Percentiles rank a stretch among this genome's conserved stretches.
Conservation (phyloP, 2,329 filamentous ascomycete genomes). For the Mycosphaerella arachidis region DNA sequence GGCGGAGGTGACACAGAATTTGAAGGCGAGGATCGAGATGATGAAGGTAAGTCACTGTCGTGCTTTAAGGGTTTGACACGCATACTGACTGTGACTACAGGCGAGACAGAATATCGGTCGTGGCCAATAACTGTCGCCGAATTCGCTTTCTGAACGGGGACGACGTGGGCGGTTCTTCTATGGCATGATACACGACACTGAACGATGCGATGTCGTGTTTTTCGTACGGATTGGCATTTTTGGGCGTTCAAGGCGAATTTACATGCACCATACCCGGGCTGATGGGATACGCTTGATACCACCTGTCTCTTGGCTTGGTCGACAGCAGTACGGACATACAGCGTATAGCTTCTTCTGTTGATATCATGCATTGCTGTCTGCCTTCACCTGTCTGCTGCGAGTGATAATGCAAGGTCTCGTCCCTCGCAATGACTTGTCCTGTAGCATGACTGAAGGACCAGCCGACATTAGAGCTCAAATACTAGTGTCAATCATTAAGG, state of each 20-base stretch:
- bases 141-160: neutral
- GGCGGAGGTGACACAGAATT: constrained; percentile 92
- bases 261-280: neutral
- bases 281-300: constrained; percentile 1
- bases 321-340: neutral
- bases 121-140: constrained; percentile 6
- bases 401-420: neutral
- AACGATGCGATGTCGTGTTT: neutral
- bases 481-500: too few relatives aligned
- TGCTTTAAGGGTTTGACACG: neutral
- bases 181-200: neutral
- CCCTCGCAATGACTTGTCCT: too few relatives aligned
- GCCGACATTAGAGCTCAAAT: too few relatives aligned
- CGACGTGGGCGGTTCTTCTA: neutral
- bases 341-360: neutral
- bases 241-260: neutral
- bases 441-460: too few relatives aligned
- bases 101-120: constrained; percentile 17
- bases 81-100: constrained; percentile 3
- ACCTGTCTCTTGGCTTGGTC: neutral
- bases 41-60: constrained; percentile 68
- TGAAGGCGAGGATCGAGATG: constrained; percentile 96
- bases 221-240: neutral
- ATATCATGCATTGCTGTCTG: neutral
- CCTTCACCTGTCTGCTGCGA: neutral